Evolutionary conservation across 140 eudicot genomes (phyloP), one percentile per base, ranked within the genome.

Genomic region (Erigeron philadelphicus): DNA sequence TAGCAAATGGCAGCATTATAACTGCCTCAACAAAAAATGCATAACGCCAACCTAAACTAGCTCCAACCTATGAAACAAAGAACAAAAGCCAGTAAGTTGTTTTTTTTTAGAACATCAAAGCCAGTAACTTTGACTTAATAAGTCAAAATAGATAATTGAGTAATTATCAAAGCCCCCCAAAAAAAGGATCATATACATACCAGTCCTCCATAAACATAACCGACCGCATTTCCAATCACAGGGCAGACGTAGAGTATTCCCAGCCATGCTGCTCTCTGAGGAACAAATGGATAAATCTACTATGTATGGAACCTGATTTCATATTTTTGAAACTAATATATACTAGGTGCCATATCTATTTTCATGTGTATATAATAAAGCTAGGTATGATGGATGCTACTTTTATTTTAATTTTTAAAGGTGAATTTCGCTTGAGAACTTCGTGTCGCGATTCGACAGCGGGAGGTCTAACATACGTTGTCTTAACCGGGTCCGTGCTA

Each of bases 221-320:
- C 97, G 61, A 91, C 50, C 18, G 97, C 97, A 31, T 82, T 17
- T 60, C 97, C 97, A 58, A 88, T 73, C 46, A 96, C 92, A 78
- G 88, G 88, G 81, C 96, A 91, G 96, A 91, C 88, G 86, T 86
- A 91, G 80, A 91, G 88, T 48, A 82, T 61, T 72, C 96, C 97
- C 74, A 91, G 87, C 97, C 97, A 88, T 38, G 95, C 83, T 23
- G 96, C 82, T 81, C 81, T 91, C 97, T 91, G 86, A 15, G 62
- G 21, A 49, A 47, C 16, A 69, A 69, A 69, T 9, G 12, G 18
- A 25, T 68, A 52, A 57, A 19, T n/a, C 16, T 5, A 50, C 19
- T 50, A 50, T 9, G 19, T n/a, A 12, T 50, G 56, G 7, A 50
- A 50, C 9, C 19, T 50, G 8, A 50, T 11, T 3, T 50, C 5